Evolutionary conservation across 2,329 filamentous ascomycete genomes (phyloP), one percentile per base, ranked within the genome.

Genomic region (Pyrenophora teres): DNA sequence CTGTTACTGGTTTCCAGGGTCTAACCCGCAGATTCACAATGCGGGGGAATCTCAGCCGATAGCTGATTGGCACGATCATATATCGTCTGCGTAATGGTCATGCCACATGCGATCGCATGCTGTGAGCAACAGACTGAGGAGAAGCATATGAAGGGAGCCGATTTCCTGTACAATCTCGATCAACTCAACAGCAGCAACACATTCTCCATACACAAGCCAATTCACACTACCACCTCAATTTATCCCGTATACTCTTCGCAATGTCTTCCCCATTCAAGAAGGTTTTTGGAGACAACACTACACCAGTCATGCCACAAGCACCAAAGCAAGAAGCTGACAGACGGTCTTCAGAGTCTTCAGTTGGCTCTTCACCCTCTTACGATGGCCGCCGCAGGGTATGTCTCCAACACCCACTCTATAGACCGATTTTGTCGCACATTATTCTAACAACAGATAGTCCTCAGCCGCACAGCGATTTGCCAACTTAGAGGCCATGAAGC

Each of bases 211-310:
- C 10, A 13, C 30, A 33, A 40, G 6, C 10, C 18, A 25, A 30
- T 25, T 7, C 12, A 2, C 4, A 1, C 1, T 12, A 18, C 6
- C 4, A 40, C 8, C 3, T 7, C 25, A 7, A 9, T 4, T 35
- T 10, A 10, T 5, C 6, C 9, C 10, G 4, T 6, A n/a, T 10
- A 13, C 2, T 12, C 13, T 32, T 21, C 39, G 43, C 16, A 12
- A 74, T 74, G 71, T 69, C 71, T 56, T 72, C 69, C 39, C 69
- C 71, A 54, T 69, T 74, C 51, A 69, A 73, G 42, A 71, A 64
- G 45, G 19, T 65, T 16, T 73, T 69, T 38, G 65, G 60, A 38
- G 63, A 68, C 23, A 64, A 63, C 46, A 61, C 59, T 6, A 51
- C 56, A 4, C 65, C 68, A 40, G 47, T 54, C 8, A 72, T 71